Base-by-base conservation (phyloP, 2,329 filamentous ascomycete genomes). In the Chalara sp. region DNA sequence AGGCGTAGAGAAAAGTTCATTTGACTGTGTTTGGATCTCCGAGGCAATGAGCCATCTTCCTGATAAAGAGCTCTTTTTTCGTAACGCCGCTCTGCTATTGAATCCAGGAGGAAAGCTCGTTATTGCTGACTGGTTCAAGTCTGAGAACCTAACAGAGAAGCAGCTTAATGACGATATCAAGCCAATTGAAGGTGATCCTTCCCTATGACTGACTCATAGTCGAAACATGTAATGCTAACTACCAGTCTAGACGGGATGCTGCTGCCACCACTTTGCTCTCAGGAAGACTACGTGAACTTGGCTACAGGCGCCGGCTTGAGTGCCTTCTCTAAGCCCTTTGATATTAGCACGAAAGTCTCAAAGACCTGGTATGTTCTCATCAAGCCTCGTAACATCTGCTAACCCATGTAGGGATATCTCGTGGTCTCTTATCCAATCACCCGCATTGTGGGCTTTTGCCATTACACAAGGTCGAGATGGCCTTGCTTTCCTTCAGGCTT, bases 61-160 rank as follows among this genome's bases (percentile, higher is more conserved):
- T 0, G 72, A 81, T 59, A 83, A 83, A 63, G 66, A 70, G 2
- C 65, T 81, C 2, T 83, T 83, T 66, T 82, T 82, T 60, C 62
- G 65, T 30, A 81, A 81, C 53, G 72, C 74, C 1, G 66, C 67
- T 32, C 66, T 65, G 44, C 66, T 82, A 33, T 65, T 83, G 46
- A 73, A 68, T 37, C 51, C 66, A 0, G 73, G 74, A 0, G 76
- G 76, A 1, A 76, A 73, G 62, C 62, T 83, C 43, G 76, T 79
- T 4, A 65, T 83, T 48, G 78, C 79, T 29, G 80, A 83, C 62
- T 83, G 79, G 79, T 82, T 83, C 68, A 79, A 78, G 67, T 73
- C 70, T 10, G 75, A 75, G 49, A 64, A 61, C 28, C 59, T 81
- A 42, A 68, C 64, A 1, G 65, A 73, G 53, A 63, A 69, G 51